Evolutionary conservation across 495 filamentous ascomycete genomes (phyloP).

Genomic region (Parachaetomium inaequale): DNA sequence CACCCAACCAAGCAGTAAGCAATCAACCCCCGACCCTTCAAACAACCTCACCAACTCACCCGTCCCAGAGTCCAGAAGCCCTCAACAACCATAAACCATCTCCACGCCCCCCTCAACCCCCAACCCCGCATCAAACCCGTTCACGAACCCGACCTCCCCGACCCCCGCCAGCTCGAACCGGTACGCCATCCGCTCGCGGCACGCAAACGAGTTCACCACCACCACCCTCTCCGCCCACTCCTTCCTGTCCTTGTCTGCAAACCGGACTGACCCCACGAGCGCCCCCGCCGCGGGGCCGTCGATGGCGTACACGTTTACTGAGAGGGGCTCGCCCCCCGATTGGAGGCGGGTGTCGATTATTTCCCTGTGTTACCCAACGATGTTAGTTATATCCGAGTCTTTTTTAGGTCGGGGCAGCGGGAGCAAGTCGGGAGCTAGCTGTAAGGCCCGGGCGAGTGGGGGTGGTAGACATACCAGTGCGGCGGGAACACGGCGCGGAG

Average conservation of each 20-base stretch:
- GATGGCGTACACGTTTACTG: conserved; percentile 31
- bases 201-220: conserved; percentile 36
- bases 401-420: no score
- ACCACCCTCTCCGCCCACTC: not conserved
- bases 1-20: not conserved
- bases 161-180: conserved; percentile 25
- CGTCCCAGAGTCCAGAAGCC: no score
- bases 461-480: no score
- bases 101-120: not conserved
- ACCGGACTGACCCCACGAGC: conserved; percentile 31
- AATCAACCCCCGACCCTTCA: not conserved
- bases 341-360: conserved; percentile 15
- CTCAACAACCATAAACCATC: conserved; percentile 4
- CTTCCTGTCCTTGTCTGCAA: conserved; percentile 11
- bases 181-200: conserved; percentile 28
- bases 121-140: conserved; percentile 3
- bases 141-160: conserved; percentile 24
- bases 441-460: no score
- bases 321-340: conserved; percentile 16
- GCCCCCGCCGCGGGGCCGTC: conserved; percentile 30
- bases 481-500: conserved; percentile 36
- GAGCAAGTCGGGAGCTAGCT: no score
- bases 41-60: not conserved
- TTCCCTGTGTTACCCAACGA: no score
- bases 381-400: no score